Evolutionary conservation across 192 early-diverging fungal species (phyloP), one percentile per base, ranked within the genome.

Genomic region (Rhizophagus clarus): DNA sequence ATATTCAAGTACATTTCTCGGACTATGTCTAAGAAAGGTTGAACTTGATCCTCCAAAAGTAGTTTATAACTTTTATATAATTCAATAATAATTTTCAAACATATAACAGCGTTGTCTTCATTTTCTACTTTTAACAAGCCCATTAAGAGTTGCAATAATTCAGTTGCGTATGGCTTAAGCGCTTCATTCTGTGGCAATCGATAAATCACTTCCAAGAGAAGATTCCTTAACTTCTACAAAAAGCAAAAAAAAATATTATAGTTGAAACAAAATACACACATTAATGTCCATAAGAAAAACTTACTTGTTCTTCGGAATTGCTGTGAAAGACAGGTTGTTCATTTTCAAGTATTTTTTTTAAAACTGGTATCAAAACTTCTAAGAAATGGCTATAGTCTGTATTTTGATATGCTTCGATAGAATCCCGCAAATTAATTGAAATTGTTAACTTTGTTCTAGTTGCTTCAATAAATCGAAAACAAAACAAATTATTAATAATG

Each of bases 71-170:
- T 90, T 78, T 96, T 95, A 81, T 99, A 96, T 73, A 99, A 88
- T 78, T 99, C 98, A 68, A 97, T 95, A 71, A 99, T 95, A 51
- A 97, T 95, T 82, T 98, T 98, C 29, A 99, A 86, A 79, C 94
- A 93, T 2, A 96, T 88, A 22, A 95, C 94, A 9, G 94, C 97
- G 79, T 98, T 99, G n/a, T 99, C 98, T 83, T 99, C 98, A 81
- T 99, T 98, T 81, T 99, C 98, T 28, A 89, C 87, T 74, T 88
- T 88, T 20, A 99, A 87, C 20, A 98, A 85, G 47, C 92, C 82
- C 87, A 99, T 90, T 66, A 94, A 79, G 20, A 91, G 85, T 37
- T 89, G 89, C 74, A 95, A 91, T 61, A 99, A 80, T 22, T 97
- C 94, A 37, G 90, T 83, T 4, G 93, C 92, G 64, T 94, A 95